A percentile compares a stretch with the other conserved stretches of the same genome.
Evolutionary conservation across 768 basidiomycete genomes (phyloP).

Genomic region (Boletus sp.): DNA sequence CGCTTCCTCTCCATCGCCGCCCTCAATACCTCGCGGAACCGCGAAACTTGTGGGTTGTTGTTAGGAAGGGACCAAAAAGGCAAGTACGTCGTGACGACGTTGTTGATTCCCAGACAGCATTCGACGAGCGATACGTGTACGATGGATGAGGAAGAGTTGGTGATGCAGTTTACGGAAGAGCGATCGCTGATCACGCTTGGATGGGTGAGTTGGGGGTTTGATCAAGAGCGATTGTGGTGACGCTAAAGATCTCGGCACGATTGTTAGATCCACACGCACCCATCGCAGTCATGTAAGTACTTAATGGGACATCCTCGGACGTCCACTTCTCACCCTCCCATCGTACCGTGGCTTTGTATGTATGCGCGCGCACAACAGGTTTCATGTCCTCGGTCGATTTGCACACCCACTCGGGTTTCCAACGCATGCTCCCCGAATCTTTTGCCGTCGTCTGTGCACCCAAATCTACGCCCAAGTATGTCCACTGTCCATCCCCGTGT

Average conservation of each 20-base stretch:
- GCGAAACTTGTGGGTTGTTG: constrained; percentile 86
- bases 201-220: constrained; percentile 60
- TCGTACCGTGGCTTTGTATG: background rate
- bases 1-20: constrained; percentile 77
- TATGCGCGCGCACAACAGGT: constrained; percentile 37
- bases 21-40: constrained; percentile 72
- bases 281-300: constrained; percentile 76
- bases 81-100: constrained; percentile 71
- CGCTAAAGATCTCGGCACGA: background rate
- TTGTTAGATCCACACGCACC: constrained; percentile 85
- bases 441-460: constrained; percentile 94
- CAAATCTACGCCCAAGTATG: constrained; percentile 69
- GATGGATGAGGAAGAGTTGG: constrained; percentile 88
- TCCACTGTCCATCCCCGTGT: background rate
- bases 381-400: constrained; percentile 96
- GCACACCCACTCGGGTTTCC: constrained; percentile 89
- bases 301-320: background rate
- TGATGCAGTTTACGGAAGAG: constrained; percentile 81
- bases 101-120: constrained; percentile 86
- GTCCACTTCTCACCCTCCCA: background rate
- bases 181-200: constrained; percentile 82
- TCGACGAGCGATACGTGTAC: constrained; percentile 90
- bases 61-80: constrained; percentile 64
- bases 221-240: background rate
- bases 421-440: constrained; percentile 86